Evolutionary conservation across 2,329 filamentous ascomycete genomes (phyloP).

Genomic region (Taxawa tesnikishii): DNA sequence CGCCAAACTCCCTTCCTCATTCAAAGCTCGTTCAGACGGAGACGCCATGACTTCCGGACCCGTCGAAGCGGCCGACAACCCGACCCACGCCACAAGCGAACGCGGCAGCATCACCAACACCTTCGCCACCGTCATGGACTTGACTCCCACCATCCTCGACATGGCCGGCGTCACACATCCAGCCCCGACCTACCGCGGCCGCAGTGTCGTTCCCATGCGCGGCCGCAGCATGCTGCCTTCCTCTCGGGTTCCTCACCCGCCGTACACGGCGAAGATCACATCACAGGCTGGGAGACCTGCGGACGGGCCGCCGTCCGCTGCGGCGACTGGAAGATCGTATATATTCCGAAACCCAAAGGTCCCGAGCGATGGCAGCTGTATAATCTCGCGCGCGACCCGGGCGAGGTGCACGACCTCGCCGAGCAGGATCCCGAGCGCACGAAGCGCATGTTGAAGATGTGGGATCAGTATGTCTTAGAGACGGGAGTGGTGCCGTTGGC

Average conservation of each 20-base stretch:
- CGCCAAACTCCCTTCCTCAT: constrained; percentile 22
- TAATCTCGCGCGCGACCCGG: constrained; percentile 38
- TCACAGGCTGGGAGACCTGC: constrained; percentile 46
- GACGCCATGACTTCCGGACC: constrained; percentile 21
- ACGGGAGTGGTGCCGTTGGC: constrained; percentile 48
- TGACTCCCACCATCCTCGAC: constrained; percentile 31
- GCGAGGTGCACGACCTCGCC: constrained; percentile 30
- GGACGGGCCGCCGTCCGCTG: constrained; percentile 42
- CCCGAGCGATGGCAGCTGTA: constrained; percentile 47
- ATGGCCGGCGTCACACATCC: constrained; percentile 40
- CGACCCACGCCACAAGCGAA: constrained; percentile 7
- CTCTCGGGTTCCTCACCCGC: constrained; percentile 20
- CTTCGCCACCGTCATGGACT: constrained; percentile 36
- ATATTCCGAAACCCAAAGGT: constrained; percentile 43
- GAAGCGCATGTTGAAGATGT: constrained; percentile 37
- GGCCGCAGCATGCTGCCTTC: constrained; percentile 35
- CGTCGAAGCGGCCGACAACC: constrained; percentile 16
- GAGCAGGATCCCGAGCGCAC: constrained; percentile 29
- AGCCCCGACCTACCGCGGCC: constrained; percentile 37
- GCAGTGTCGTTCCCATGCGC: constrained; percentile 39
- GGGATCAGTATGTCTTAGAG: constrained; percentile 47
- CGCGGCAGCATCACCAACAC: constrained; percentile 32
- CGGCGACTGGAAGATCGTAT: constrained; percentile 46
- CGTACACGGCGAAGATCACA: constrained; percentile 39
- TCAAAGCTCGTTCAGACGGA: constrained; percentile 9